Evolutionary conservation across 2,329 filamentous ascomycete species (phyloP).

Genomic region (Aaosphaeria arxii): DNA sequence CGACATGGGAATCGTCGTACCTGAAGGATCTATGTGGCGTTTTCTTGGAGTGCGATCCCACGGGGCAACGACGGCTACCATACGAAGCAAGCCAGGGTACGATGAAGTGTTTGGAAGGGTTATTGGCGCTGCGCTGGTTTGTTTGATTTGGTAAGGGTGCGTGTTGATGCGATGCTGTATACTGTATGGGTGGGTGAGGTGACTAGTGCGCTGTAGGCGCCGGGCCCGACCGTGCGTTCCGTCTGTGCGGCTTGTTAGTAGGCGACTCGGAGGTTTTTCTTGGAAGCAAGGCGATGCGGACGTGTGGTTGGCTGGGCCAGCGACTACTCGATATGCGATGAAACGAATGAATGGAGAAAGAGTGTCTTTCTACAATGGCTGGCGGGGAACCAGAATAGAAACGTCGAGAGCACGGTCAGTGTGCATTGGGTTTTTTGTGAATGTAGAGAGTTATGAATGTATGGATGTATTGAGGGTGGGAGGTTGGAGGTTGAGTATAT

Average conservation of each 20-base stretch:
- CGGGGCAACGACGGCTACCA: no score
- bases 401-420: background rate
- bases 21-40: no score
- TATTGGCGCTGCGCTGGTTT: no score
- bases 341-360: slow-evolving; percentile 21
- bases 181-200: no score
- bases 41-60: no score
- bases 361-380: slow-evolving; percentile 14
- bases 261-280: slow-evolving; percentile 27
- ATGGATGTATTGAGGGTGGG: slow-evolving; percentile 15
- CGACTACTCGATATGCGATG: slow-evolving; percentile 38
- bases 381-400: slow-evolving; percentile 32
- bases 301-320: slow-evolving; percentile 32
- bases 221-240: slow-evolving; percentile 3
- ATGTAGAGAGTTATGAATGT: background rate
- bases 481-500: slow-evolving; percentile 16
- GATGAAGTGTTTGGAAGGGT: no score
- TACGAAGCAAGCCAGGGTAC: no score
- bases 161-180: no score
- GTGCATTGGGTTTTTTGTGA: slow-evolving; percentile 4
- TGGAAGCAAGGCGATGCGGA: slow-evolving; percentile 20
- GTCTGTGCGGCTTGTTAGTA: no score
- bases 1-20: no score
- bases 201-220: slow-evolving; percentile 28
- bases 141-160: no score